A percentile compares a stretch with the other conserved stretches of the same genome.
phyloP scores from a whole-genome alignment of 306 rosid species.

The Acacia confusa region DNA sequence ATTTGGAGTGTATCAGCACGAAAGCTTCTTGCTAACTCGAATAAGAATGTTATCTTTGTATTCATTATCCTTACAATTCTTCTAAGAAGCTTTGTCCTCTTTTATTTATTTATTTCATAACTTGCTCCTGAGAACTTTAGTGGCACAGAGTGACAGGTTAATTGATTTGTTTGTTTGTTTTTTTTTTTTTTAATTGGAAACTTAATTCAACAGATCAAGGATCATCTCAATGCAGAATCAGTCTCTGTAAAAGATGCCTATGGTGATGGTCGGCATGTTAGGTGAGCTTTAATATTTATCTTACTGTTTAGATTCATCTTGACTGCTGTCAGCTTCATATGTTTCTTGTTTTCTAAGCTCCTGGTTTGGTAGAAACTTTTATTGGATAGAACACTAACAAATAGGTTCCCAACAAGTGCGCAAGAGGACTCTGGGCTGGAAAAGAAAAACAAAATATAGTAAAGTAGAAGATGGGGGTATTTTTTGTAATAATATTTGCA shows the following conservation, averaged over 20 bases:
- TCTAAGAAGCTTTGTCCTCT: neutral
- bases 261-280: constrained; percentile 93
- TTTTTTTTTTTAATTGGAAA: constrained; percentile 3
- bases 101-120: neutral
- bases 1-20: no score
- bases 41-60: neutral
- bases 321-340: neutral
- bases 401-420: neutral
- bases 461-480: neutral
- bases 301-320: constrained; percentile 2
- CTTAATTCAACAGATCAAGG: constrained; percentile 59
- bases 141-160: neutral
- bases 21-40: neutral
- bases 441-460: no score
- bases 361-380: neutral
- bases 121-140: neutral
- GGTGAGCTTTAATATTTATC: constrained; percentile 39
- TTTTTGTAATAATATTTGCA: neutral
- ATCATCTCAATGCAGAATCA: constrained; percentile 76
- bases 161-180: neutral
- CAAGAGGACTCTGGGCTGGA: neutral
- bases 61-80: neutral
- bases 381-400: neutral
- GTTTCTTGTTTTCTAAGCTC: neutral
- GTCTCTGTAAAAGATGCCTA: constrained; percentile 75